phyloP scores from a whole-genome alignment of 2,329 filamentous ascomycete species.

The Colletotrichum limetticola region DNA sequence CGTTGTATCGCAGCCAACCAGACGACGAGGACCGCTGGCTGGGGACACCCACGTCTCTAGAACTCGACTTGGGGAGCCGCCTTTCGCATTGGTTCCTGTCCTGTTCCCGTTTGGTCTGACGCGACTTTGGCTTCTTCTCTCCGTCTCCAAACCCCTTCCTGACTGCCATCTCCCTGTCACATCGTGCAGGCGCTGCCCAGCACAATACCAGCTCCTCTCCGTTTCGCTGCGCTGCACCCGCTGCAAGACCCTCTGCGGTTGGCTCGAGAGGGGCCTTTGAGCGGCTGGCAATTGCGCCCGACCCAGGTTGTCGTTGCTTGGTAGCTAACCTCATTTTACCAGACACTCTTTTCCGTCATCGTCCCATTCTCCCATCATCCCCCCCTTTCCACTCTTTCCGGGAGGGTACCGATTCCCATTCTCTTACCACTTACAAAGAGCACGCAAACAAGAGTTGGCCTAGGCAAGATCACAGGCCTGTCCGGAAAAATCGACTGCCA shows the following conservation, averaged over 20 bases:
- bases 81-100: constrained; percentile 16
- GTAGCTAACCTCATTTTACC: constrained; percentile 24
- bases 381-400: constrained; percentile 28
- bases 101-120: neutral
- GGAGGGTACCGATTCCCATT: neutral
- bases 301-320: constrained; percentile 9
- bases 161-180: constrained; percentile 24
- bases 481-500: neutral
- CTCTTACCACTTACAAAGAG: neutral
- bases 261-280: constrained; percentile 13
- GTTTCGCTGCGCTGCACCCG: constrained; percentile 7
- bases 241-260: constrained; percentile 12
- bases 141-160: constrained; percentile 15
- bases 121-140: constrained; percentile 8
- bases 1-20: constrained; percentile 17
- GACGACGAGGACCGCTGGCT: neutral
- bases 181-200: constrained; percentile 24
- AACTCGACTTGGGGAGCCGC: constrained; percentile 13
- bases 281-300: constrained; percentile 14
- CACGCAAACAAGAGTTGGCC: neutral
- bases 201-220: neutral
- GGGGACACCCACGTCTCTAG: constrained; percentile 16
- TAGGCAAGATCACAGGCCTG: neutral
- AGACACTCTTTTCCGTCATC: constrained; percentile 21
- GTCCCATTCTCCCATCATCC: constrained; percentile 6